phyloP scores from a whole-genome alignment of 345 rosid genomes.

The Ceriops tagal region DNA sequence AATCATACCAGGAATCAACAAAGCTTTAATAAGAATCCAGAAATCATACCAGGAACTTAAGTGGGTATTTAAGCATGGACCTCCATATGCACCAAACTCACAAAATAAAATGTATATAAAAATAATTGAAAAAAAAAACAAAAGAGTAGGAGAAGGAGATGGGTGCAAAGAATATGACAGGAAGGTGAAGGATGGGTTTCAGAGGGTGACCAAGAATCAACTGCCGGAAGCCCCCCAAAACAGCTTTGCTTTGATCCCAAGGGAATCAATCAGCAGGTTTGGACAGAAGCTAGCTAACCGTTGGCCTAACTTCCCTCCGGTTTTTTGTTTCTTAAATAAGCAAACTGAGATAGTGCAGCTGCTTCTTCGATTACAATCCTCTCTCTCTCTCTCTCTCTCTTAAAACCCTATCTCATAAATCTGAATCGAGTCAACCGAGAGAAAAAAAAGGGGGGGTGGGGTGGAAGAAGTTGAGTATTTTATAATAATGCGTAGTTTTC shows the following conservation, averaged over 20 bases:
- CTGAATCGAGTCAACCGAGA: not conserved
- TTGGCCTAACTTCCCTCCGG: slow-evolving; percentile 70
- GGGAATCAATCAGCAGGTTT: slow-evolving; percentile 30
- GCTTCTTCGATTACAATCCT: slow-evolving; percentile 30
- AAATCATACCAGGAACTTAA: slow-evolving; percentile 11
- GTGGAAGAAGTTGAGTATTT: too few relatives aligned
- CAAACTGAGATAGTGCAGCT: slow-evolving; percentile 33
- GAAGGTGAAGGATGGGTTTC: slow-evolving; percentile 76
- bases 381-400: not conserved
- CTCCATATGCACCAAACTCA: slow-evolving; percentile 5
- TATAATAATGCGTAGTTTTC: not conserved
- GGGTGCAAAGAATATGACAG: slow-evolving; percentile 39
- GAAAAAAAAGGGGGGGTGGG: not conserved
- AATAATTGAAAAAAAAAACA: slow-evolving; percentile 2
- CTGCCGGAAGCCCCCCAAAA: slow-evolving; percentile 19
- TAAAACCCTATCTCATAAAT: not conserved
- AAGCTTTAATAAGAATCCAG: not conserved
- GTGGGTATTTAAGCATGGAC: slow-evolving; percentile 24
- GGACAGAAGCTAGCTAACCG: slow-evolving; percentile 47
- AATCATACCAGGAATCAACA: not conserved
- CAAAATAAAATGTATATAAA: not conserved
- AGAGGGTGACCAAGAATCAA: slow-evolving; percentile 92
- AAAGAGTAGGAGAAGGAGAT: slow-evolving; percentile 12
- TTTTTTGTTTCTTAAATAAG: slow-evolving; percentile 41
- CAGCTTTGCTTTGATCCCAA: slow-evolving; percentile 54